Evolutionary conservation across 176 grass and related monocot genomes (phyloP).

Genomic region (Lolium perenne): DNA sequence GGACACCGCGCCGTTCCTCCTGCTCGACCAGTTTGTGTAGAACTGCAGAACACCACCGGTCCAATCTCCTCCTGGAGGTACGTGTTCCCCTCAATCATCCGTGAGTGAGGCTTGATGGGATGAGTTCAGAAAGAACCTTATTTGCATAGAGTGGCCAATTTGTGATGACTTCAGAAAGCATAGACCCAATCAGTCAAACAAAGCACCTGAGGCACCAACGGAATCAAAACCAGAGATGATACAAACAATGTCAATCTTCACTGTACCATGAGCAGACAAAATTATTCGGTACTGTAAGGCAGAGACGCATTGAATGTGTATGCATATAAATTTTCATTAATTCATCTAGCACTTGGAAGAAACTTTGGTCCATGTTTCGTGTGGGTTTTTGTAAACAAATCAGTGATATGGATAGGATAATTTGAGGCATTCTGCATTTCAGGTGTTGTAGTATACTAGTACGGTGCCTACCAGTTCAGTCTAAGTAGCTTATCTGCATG

Average conservation of each 20-base stretch:
- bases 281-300: constrained; percentile 5
- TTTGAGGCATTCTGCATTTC: not conserved
- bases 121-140: too few species aligned
- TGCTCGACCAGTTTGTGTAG: too few species aligned
- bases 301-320: not conserved
- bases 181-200: constrained; percentile 82
- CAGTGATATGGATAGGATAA: not conserved
- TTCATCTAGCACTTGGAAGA: not conserved
- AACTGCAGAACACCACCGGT: too few species aligned
- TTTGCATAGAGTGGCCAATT: constrained; percentile 95
- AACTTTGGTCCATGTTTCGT: not conserved
- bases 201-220: constrained; percentile 85
- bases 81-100: too few species aligned
- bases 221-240: constrained; percentile 77
- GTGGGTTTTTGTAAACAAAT: not conserved
- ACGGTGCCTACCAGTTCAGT: not conserved
- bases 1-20: too few species aligned
- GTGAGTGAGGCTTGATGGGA: too few species aligned
- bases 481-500: not conserved
- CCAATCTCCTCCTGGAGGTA: too few species aligned
- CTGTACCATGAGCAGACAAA: constrained; percentile 42
- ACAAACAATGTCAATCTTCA: constrained; percentile 67
- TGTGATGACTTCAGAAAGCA: constrained; percentile 90
- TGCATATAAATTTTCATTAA: not conserved
- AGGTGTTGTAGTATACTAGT: not conserved